phyloP scores from a whole-genome alignment of 2,329 filamentous ascomycete species.

The Metarhizium rileyi region DNA sequence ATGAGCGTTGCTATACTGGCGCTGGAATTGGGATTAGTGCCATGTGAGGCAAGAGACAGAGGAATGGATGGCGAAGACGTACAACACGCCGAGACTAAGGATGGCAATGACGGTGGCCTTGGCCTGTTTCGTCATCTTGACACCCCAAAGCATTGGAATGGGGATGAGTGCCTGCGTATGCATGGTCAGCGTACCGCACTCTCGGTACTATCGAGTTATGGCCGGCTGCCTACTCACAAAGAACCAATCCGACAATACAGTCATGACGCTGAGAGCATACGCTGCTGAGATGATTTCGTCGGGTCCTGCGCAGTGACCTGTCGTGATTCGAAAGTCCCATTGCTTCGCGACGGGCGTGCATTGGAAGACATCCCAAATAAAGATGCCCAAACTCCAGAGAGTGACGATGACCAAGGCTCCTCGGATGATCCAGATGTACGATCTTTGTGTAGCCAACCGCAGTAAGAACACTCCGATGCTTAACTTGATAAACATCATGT shows the following conservation, averaged over 20 bases:
- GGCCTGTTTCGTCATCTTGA: constrained; percentile 42
- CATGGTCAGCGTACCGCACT: background rate
- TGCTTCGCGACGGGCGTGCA: constrained; percentile 40
- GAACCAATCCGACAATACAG: constrained; percentile 43
- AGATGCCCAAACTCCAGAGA: constrained; percentile 36
- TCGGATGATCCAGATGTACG: constrained; percentile 39
- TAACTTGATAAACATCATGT: constrained; percentile 49
- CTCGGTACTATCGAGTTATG: background rate
- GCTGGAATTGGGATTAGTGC: constrained; percentile 19
- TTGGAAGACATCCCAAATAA: constrained; percentile 44
- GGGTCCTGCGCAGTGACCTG: constrained; percentile 32
- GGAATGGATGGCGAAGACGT: constrained; percentile 8
- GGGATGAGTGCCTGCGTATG: constrained; percentile 35
- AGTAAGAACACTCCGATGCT: constrained; percentile 45
- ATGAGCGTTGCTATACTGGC: constrained; percentile 46
- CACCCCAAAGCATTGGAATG: constrained; percentile 44
- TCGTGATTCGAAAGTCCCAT: constrained; percentile 41
- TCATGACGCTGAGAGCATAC: constrained; percentile 43
- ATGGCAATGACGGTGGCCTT: constrained; percentile 42
- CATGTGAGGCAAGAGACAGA: constrained; percentile 15
- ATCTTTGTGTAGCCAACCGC: constrained; percentile 32
- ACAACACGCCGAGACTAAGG: constrained; percentile 39
- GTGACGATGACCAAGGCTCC: constrained; percentile 35
- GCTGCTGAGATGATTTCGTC: constrained; percentile 36
- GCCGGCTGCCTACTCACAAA: constrained; percentile 26